Evolutionary conservation across 306 rosid species (phyloP).

Genomic region (Lablab purpureus): DNA sequence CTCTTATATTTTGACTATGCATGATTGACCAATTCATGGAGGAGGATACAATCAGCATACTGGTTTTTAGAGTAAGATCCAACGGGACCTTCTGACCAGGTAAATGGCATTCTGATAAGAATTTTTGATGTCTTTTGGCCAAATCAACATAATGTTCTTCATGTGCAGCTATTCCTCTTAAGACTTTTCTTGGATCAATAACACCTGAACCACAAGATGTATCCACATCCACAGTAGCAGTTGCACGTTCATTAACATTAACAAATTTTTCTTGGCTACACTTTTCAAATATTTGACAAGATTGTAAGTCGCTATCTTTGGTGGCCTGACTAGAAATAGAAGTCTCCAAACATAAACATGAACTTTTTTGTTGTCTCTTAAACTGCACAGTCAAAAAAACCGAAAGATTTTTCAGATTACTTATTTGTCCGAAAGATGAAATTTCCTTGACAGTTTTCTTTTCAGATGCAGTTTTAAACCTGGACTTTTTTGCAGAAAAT

Average conservation of each 20-base stretch:
- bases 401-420: no score
- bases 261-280: no score
- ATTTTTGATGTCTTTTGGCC: slow-evolving; percentile 53
- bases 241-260: no score
- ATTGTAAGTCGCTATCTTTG: slow-evolving; percentile 45
- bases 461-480: no score
- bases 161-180: no score
- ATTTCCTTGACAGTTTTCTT: no score
- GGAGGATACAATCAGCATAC: slow-evolving; percentile 70
- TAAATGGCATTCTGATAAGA: slow-evolving; percentile 55
- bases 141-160: slow-evolving; percentile 50
- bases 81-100: slow-evolving; percentile 79
- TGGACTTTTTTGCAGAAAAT: no score
- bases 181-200: no score
- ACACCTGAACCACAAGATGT: no score
- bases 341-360: slow-evolving; percentile 50
- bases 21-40: slow-evolving; percentile 58
- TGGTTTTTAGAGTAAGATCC: slow-evolving; percentile 90
- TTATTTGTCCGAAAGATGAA: no score
- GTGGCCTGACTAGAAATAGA: slow-evolving; percentile 48
- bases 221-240: no score
- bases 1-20: slow-evolving; percentile 50
- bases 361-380: slow-evolving; percentile 57
- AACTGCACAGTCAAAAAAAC: slow-evolving; percentile 53
- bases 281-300: no score